Conservation (phyloP, 1,139 yeast species). For the Scheffersomyces lignicola region DNA sequence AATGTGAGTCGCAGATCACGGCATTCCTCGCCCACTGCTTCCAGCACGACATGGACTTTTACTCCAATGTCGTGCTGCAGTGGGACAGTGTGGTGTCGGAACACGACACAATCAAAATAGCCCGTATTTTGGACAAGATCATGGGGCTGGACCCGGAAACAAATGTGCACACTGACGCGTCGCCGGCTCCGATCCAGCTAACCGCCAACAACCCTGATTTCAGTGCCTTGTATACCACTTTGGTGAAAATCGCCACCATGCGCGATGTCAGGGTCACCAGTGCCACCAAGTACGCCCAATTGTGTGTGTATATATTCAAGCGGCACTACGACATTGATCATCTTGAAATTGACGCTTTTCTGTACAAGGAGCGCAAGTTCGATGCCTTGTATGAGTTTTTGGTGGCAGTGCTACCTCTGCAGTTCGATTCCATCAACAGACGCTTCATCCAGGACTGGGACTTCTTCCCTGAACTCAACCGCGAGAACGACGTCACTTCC, state of each 20-base stretch:
- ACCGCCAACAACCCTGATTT: constrained; percentile 17
- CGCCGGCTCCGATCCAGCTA: not conserved
- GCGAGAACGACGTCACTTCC: not conserved
- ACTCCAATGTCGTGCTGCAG: constrained; percentile 16
- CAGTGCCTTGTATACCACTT: constrained; percentile 21
- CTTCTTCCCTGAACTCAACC: constrained; percentile 12
- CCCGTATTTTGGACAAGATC: constrained; percentile 21
- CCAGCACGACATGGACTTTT: constrained; percentile 21
- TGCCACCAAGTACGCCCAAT: constrained; percentile 14
- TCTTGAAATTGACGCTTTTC: constrained; percentile 21
- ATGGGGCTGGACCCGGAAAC: too few species aligned
- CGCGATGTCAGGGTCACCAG: constrained; percentile 13
- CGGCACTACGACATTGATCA: constrained; percentile 20
- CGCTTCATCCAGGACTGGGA: constrained; percentile 13
- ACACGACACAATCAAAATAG: constrained; percentile 26
- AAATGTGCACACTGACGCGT: too few species aligned
- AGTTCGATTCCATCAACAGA: constrained; percentile 14
- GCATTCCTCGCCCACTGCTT: constrained; percentile 22
- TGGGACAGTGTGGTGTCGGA: constrained; percentile 16
- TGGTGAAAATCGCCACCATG: constrained; percentile 23
- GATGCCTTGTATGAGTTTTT: constrained; percentile 21
- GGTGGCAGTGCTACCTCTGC: constrained; percentile 18
- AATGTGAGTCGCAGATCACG: constrained; percentile 20
- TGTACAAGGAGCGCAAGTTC: constrained; percentile 20
- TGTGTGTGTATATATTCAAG: constrained; percentile 22